Base-by-base conservation (phyloP, 1,284 basidiomycete species). In the Moesziomyces sp. region DNA sequence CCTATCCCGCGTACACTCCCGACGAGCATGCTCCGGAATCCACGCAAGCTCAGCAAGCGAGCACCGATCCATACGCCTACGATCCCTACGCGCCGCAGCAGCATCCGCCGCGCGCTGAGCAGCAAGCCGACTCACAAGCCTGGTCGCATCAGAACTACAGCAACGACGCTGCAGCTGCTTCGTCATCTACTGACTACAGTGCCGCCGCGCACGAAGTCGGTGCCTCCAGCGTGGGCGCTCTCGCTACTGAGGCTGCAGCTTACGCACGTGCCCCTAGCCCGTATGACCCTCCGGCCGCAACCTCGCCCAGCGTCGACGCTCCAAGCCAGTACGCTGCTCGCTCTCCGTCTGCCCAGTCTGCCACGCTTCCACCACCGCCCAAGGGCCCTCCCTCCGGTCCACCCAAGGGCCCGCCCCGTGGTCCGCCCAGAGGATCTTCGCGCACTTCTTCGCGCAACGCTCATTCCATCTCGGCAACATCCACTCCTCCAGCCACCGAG, bases 361-460 rank as follows among this genome's bases (percentile, higher is more conserved):
- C 58, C 4, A 42, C 38, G 19, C 21, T 50, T 26, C 74, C 54
- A 21, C 58, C 64, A 11, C 54, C 61, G 23, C 57, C 61, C 3
- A 58, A 58, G 34, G 55, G 51, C 6, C 58, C 57, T 19, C 59
- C 65, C 5, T 47, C 49, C 23, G 59, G 51, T 8, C 58, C 57
- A 18, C 59, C 65, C 5, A 52, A 55, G 28, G 59, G 60, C 4
- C 74, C 74, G 26, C 66, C 71, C 5, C 48, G 38, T 34, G 71
- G 74, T 18, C 74, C 74, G n/a, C 59, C 74, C 9, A 49, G 71
- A 19, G 74, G 74, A 24, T 43, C 66, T 11, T 67, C 71, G 30
- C 58, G 69, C 18, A 47, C 61, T 16, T 58, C 63, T 28, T 71
- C 68, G 30, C 68, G 68, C 51, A 64, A 60, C 42, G 51, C 67